Evolutionary conservation across 2,329 filamentous ascomycete species (phyloP), one percentile per base, ranked within the genome.

Genomic region (Colletotrichum tamarilloi): DNA sequence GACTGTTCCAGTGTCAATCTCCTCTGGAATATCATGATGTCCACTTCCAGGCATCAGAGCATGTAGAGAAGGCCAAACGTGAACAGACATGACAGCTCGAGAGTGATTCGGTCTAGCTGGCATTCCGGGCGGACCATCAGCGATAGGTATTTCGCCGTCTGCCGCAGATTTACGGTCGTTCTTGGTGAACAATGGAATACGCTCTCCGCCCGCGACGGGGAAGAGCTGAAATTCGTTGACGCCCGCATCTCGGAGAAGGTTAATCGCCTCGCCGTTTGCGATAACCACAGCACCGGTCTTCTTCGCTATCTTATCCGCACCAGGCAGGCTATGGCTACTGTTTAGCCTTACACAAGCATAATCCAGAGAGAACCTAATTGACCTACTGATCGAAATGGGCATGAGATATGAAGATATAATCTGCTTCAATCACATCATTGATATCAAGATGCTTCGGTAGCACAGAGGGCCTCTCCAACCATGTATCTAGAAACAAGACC

Each of bases 341-440:
- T 35, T 35, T 35, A 35, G 32, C 1, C 32, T 35, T 12, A 28
- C 28, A 28, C 11, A 35, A 35, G 32, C 32, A 35, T 35, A 5
- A 11, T 12, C 4, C 22, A 49, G 22, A n/a, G 24, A 9, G 12
- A 46, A 35, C 5, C 22, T 9, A 42, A 12, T 1, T 19, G 9
- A 22, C 19, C 0, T 63, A 77, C 75, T 78, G 76, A 26, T 78
- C 77, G 60, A 78, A 78, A 62, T 78, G 76, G 0, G 77, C 76
- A 56, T 76, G 77, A 4, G 70, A 76, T 28, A 79, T 78, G 59
- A 79, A 73, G 19, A 78, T 79, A 32, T 79, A 79, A 64, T 79
- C 77, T 16, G 64, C 71, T 22, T 77, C 74, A 5, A 32, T 32
- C 1, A 79, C 76, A 30, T 78, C 75, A 16, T 42, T 5, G 6